Evolutionary conservation across 1,284 basidiomycete species (phyloP), one percentile per base, ranked within the genome.

Genomic region (Lentinula novae-zelandiae): DNA sequence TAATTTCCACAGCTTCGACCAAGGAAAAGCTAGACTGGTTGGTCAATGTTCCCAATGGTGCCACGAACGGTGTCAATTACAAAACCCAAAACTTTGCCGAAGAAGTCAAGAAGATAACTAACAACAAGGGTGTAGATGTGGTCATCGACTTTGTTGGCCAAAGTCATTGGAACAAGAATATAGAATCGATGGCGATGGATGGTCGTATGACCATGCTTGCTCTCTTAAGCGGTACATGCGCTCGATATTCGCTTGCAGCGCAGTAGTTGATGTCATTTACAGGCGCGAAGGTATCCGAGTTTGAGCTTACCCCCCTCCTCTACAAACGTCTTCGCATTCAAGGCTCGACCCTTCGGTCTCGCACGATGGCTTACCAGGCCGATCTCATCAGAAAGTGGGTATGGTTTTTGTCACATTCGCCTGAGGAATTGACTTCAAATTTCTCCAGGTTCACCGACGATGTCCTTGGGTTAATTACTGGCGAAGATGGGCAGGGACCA

Each of bases 111-210:
- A 77, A 78, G 64, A 79, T 78, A 15, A 94, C 92, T 0, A 71
- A 76, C 44, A 81, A 80, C 40, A 83, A 84, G 65, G 92, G 92
- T 20, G 91, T 87, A 12, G 81, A 95, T 73, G 83, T 97, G 31
- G 79, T 98, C 54, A 82, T 98, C 67, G 96, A 98, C 75, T 93
- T 96, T 67, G 88, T 95, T 53, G 93, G 92, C 27, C 85, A 84
- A 65, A 87, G 81, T 40, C 95, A 98, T 74, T 96, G 90, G 81
- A 77, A 82, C 51, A 84, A 86, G 73, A 98, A 98, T 73, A 77
- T 98, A 46, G 81, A 86, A 15, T 79, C 87, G 2, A 75, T 98
- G 53, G 89, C 87, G 9, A 67, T 83, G 46, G 94, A 96, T 70
- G 95, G 93, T 2, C 80, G 87, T 22, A 88, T 96, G 84, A 86